Evolutionary conservation across 225 moss, liverwort and hornwort genomes (phyloP), one percentile per base, ranked within the genome.

Genomic region (Sphagnum contortum): DNA sequence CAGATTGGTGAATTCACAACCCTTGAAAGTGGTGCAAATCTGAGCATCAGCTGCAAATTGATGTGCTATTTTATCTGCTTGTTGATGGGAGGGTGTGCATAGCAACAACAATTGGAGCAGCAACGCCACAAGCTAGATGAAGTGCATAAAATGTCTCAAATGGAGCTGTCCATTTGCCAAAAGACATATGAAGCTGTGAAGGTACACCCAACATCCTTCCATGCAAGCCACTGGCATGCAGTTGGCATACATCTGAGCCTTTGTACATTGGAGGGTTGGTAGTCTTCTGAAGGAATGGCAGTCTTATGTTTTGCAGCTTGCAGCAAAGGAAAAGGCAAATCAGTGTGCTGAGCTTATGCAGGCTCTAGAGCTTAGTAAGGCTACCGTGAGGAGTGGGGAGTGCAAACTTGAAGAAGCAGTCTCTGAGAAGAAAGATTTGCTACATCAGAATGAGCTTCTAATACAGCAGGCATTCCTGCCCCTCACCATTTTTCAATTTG

Each of bases 291-390:
- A 29, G 29, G 29, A 29, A 29, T 29, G 29, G 29, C 29, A 29
- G 29, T 29, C 29, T 69, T 54, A 71, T 61, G 50, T 60, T 53
- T 68, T 48, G 66, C 79, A 79, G 79, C 71, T 75, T 68, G 71
- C 75, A 69, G 62, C 69, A 44, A 69, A 69, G 64, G 77, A 82
- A 61, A 82, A 80, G 64, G 77, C 68, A 29, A 70, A 57, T 48
- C 82, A 80, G 50, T 75, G 79, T 47, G 61, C 79, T 62, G 80
- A 80, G 52, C 61, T 88, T 63, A 61, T 85, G 54, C 64, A 76
- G 63, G 72, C 85, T 50, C 80, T 88, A 10, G 82, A 82, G 47
- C 70, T 78, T 55, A 74, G 79, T 59, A 85, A 75, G 55, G 75
- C 80, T 59, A 72, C 72, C 45, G 82, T 77, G 56, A 77, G 75